Evolutionary conservation across 345 rosid genomes (phyloP).

Genomic region (Moringa oleifera): DNA sequence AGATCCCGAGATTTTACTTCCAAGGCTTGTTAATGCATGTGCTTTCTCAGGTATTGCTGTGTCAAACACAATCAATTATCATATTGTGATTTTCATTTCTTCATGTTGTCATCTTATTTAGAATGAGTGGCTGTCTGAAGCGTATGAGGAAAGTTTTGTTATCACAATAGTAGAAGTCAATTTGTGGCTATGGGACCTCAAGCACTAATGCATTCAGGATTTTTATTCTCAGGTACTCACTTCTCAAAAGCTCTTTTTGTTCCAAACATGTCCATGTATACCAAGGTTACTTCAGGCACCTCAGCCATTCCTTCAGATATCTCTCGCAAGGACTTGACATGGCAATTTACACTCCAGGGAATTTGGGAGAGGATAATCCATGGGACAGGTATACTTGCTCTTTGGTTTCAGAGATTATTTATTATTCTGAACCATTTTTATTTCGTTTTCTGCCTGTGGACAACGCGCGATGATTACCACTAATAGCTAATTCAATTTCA

Average conservation of each 20-base stretch:
- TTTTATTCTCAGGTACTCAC: constrained; percentile 49
- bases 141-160: not conserved
- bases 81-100: not conserved
- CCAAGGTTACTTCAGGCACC: constrained; percentile 63
- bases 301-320: constrained; percentile 39
- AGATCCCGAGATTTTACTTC: constrained; percentile 75
- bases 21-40: constrained; percentile 59
- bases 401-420: not conserved
- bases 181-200: constrained; percentile 1
- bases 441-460: too few relatives aligned
- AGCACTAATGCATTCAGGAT: constrained; percentile 6
- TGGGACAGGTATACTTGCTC: constrained; percentile 44
- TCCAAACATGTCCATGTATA: constrained; percentile 72
- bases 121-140: too few relatives aligned
- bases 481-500: too few relatives aligned
- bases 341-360: constrained; percentile 74
- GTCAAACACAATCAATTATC: not conserved
- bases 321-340: constrained; percentile 48
- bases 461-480: too few relatives aligned
- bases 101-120: too few relatives aligned
- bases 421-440: too few relatives aligned
- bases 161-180: not conserved
- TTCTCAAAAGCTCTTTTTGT: constrained; percentile 80
- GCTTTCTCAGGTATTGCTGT: constrained; percentile 57
- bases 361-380: constrained; percentile 65